These are phyloP conservation scores for Lactarius pseudohatsudake DNA, from an alignment of 768 basidiomycete genomes.

Conservation along the genomic window DNA sequence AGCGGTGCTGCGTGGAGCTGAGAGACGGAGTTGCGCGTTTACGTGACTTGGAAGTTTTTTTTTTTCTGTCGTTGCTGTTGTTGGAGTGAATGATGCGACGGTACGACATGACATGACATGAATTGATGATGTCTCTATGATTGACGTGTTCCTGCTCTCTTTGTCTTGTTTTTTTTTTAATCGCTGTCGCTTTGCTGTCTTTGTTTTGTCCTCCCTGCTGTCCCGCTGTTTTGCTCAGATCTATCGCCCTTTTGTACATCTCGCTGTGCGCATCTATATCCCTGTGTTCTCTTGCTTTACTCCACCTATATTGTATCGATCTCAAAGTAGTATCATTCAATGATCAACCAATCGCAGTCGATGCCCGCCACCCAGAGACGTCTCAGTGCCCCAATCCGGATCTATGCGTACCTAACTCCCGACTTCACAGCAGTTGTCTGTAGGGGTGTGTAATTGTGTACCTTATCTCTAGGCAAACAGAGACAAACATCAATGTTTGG, in stretches of 20 bases:
- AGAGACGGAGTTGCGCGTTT: background rate
- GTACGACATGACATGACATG: background rate
- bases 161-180: background rate
- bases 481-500: background rate
- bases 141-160: background rate
- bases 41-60: background rate
- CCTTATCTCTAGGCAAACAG: background rate
- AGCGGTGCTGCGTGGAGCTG: no score
- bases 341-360: background rate
- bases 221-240: background rate
- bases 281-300: background rate
- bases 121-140: background rate
- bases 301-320: background rate
- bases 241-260: background rate
- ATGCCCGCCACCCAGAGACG: background rate
- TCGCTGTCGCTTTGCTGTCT: background rate
- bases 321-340: background rate
- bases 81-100: background rate
- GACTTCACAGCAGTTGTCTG: no score
- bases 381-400: background rate
- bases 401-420: background rate
- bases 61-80: background rate
- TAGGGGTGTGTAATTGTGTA: no score
- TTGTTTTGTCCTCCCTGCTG: background rate
- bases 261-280: background rate